Evolutionary conservation across 2,329 filamentous ascomycete genomes (phyloP), one percentile per base, ranked within the genome.

Genomic region (Sordariomycetes sp.): DNA sequence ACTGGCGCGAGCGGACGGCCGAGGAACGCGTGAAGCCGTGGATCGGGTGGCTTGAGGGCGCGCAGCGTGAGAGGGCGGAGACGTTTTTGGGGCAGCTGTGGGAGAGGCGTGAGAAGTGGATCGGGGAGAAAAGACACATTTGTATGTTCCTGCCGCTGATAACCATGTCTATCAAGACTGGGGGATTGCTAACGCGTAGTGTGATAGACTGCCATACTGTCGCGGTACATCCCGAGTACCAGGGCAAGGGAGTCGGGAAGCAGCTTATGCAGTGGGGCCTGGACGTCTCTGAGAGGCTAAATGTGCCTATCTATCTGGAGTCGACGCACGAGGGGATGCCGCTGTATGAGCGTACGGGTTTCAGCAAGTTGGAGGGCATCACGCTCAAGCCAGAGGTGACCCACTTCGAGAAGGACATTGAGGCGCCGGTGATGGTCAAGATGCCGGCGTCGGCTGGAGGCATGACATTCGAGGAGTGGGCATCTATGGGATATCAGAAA

Each of bases 291-390:
- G 65, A 72, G 56, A 61, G 67, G n/a, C 62, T 68, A 20, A 62
- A 62, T 15, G 58, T 76, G 42, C 74, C 74, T 3, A 65, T 75
- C 3, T 77, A 77, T 64, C 68, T 76, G 42, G 75, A 77, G 62
- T 72, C 73, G 2, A 74, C 74, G 0, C 68, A 66, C 4, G 66
- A 67, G 7, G 72, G 71, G 0, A 64, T 69, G 42, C 64, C 64
- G 12, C 64, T 78, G 35, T 78, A 78, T 62, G 65, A 69, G 57
- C 76, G 72, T 59, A 67, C 74, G 61, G 74, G 75, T 1, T 77
- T 75, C 60, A 64, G 66, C 52, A 65, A 65, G 56, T 60, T 76
- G 12, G 67, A 71, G 48, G 70, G 66, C 22, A 63, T 72, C 22
- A 65, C 72, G 13, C 71, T 74, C 64, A 68, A 66, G 56, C 64